These are phyloP conservation scores for Lagenidium giganteum DNA, from an alignment of 352 stramenopile genomes.

Conservation along the genomic window DNA sequence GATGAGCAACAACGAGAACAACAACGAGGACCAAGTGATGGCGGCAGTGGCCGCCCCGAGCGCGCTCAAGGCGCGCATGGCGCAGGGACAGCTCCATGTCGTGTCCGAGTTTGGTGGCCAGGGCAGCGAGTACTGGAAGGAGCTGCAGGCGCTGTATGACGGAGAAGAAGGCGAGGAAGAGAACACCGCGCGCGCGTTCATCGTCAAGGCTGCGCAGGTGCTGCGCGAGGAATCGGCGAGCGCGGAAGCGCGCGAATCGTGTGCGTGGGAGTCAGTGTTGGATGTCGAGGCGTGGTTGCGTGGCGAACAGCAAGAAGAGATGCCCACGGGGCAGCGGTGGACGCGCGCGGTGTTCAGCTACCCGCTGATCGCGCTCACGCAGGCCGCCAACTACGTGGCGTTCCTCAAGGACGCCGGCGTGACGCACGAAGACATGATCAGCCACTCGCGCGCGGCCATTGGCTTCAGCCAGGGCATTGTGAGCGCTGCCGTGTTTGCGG, in stretches of 20 bases:
- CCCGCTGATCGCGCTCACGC: conserved; percentile 68
- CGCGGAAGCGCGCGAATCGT: conserved; percentile 29
- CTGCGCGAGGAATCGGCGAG: conserved; percentile 45
- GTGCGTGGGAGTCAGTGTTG: conserved; percentile 39
- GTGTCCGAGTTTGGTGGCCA: no score
- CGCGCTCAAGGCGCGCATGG: no score
- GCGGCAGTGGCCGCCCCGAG: no score
- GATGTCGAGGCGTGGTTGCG: conserved; percentile 55
- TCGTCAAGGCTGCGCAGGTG: conserved; percentile 36
- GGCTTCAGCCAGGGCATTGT: conserved; percentile 83
- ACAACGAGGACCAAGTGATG: no score
- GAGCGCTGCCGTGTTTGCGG: conserved; percentile 59
- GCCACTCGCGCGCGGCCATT: conserved; percentile 31
- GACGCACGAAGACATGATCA: conserved; percentile 53
- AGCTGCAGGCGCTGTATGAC: no score
- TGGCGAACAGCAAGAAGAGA: conserved; percentile 6
- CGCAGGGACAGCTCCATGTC: no score
- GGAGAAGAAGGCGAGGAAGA: no score
- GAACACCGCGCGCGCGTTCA: no score
- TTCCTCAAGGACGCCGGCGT: conserved; percentile 49
- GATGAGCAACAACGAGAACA: no score
- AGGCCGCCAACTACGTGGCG: conserved; percentile 71
- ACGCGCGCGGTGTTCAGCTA: conserved; percentile 66
- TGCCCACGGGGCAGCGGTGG: conserved; percentile 17
- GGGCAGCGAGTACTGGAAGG: no score